Percentiles rank a stretch among this genome's conserved stretches.
phyloP scores from a whole-genome alignment of 306 rosid species.

The Morella rubra region DNA sequence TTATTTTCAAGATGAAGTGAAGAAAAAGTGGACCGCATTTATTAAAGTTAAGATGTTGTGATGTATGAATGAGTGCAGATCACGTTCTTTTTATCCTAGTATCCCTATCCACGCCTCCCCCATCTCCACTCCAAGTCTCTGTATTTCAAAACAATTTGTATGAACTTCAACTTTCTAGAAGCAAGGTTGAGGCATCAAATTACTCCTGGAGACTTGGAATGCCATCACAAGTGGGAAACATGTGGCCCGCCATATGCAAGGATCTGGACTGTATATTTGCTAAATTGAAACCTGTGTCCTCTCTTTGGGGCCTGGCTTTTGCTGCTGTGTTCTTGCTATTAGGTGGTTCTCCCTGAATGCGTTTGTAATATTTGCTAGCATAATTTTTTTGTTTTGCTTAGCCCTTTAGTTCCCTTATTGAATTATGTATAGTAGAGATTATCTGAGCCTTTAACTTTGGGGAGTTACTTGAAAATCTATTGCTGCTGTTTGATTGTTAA shows the following conservation, averaged over 20 bases:
- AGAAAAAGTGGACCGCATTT: no score
- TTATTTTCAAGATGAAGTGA: no score
- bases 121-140: no score
- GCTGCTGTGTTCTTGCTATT: not conserved
- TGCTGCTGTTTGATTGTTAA: not conserved
- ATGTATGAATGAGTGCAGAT: no score
- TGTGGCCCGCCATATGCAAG: not conserved
- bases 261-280: not conserved
- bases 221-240: not conserved
- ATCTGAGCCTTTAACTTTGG: not conserved
- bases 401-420: not conserved
- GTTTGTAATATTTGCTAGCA: not conserved
- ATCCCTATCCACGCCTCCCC: not conserved
- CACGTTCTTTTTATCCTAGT: not conserved
- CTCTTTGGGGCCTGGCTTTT: not conserved
- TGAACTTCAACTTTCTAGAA: not conserved
- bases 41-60: no score
- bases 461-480: slow-evolving; percentile 5
- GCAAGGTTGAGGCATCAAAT: not conserved
- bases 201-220: not conserved
- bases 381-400: not conserved
- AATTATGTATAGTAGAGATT: not conserved
- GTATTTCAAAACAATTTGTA: not conserved
- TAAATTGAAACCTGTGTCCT: not conserved
- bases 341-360: not conserved